Base-by-base conservation (phyloP, 2,329 filamentous ascomycete species). In the Botrytis byssoidea region DNA sequence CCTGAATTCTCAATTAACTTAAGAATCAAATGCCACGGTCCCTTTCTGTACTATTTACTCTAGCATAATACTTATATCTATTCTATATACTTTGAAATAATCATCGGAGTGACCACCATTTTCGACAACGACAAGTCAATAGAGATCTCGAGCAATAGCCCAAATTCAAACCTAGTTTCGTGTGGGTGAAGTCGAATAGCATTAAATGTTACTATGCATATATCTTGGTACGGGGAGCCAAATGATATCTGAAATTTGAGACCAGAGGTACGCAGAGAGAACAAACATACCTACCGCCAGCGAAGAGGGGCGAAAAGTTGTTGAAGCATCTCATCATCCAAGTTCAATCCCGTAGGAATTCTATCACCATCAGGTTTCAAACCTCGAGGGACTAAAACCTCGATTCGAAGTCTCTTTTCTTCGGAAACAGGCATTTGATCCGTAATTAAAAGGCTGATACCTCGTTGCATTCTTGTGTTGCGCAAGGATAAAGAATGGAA, bases 371-470 rank as follows among this genome's bases (percentile, higher is more conserved):
- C 83, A 5, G 80, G 75, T 0, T 77, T 77, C 60, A 91, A 76
- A 0, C 87, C 88, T 5, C 81, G 81, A 0, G 89, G 89, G 29
- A 81, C 79, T 25, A 85, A 76, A 46, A 90, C 78, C 1, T 86
- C 85, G 14, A 91, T 84, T 7, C 83, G 83, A 9, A 91, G 81
- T 59, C 85, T 83, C 79, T 90, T 88, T 71, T 91, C 88, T 79
- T 90, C 85, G 35, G 85, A 88, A n/a, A 90, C 83, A 4, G 89
- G 89, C 3, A 90, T 83, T 80, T 91, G 89, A 75, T 91, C 89
- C 4, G 88, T 79, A 40, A 91, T 85, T 1, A 86, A 81, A 3
- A 91, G 59, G 1, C 83, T 83, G 22, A 87, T 83, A 0, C 81
- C 74, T 4, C 78, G 71, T 9, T 82, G 82, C 16, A 84, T 82